Conservation (phyloP, 129 eudicot species). For the Erigeron canadensis region DNA sequence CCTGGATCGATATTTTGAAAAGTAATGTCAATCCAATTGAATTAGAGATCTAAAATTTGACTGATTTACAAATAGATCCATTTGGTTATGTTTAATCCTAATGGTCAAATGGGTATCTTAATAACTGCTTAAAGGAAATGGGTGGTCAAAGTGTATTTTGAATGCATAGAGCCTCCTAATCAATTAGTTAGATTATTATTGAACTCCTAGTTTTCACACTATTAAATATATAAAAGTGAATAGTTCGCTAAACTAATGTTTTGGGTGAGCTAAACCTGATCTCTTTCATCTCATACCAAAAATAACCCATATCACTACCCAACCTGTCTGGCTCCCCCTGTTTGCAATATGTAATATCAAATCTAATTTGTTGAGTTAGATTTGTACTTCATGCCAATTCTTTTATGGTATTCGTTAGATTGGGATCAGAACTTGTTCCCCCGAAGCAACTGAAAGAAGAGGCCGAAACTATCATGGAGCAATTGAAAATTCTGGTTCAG, state of each 20-base stretch:
- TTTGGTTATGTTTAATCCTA: not conserved
- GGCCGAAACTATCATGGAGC: slow-evolving; percentile 77
- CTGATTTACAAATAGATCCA: not conserved
- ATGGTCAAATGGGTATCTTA: not conserved
- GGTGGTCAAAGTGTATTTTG: not conserved
- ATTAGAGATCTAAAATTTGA: not conserved
- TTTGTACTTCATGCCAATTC: slow-evolving; percentile 23
- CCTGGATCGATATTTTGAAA: slow-evolving; percentile 92
- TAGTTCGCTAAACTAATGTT: not conserved
- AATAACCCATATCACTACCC: not conserved
- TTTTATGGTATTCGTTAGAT: slow-evolving; percentile 39
- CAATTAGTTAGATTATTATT: not conserved
- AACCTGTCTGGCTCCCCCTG: slow-evolving; percentile 5
- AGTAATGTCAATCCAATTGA: slow-evolving; percentile 44
- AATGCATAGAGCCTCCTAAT: not conserved
- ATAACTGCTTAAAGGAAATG: not conserved
- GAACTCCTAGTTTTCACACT: not conserved
- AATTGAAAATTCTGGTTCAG: slow-evolving; percentile 75
- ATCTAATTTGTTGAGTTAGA: slow-evolving; percentile 18
- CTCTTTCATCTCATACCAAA: not conserved
- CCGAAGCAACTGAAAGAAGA: slow-evolving; percentile 83
- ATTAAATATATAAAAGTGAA: not conserved
- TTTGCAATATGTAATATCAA: no score
- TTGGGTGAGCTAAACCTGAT: not conserved
- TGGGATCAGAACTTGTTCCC: slow-evolving; percentile 69